Base-by-base conservation (phyloP, 768 basidiomycete species). In the Kockovaella imperatae region DNA sequence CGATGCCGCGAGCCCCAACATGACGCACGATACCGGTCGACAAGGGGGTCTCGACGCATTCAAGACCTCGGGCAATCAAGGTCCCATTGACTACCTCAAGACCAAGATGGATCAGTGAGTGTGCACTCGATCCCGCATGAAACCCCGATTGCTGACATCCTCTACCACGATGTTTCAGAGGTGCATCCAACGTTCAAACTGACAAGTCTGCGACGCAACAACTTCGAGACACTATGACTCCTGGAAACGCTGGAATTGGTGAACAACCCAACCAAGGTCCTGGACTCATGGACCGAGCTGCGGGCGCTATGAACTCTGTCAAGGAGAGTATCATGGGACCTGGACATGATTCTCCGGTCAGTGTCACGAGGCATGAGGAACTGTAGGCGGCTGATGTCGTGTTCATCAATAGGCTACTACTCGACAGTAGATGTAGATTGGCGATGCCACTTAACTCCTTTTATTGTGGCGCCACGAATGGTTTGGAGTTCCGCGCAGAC, bases 81-180 rank as follows among this genome's bases (percentile, higher is more conserved):
- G n/a, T 20, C 25, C 39, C 17, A 42, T 39, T 13, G 56, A 54
- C 15, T 18, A 20, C 29, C 21, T 42, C 23, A 28, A 45, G 15
- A 28, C 17, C 17, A 47, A 44, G 30, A n/a, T 35, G 5, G 47
- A 49, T 28, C 31, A 59, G 57, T 59, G 35, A 58, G 56, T 24
- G 10, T 11, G 35, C 10, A 17, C 35, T 39, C 35, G 17, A 36
- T n/a, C n/a, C n/a, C n/a, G n/a, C n/a, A n/a, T 23, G 10, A 8
- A 21, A 40, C 35, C 23, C 25, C 14, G 8, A 35, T 29, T 15
- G 24, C 17, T 20, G 17, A 21, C 15, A 47, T 10, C 28, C 41
- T 13, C 20, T 6, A 18, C 3, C 23, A 8, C 28, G 14, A 5
- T 39, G 5, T 41, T 7, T 4, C 31, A 57, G 52, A 38, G 42